Evolutionary conservation across 208 protist species (phyloP).

Genomic region (Trypanosoma melophagium): DNA sequence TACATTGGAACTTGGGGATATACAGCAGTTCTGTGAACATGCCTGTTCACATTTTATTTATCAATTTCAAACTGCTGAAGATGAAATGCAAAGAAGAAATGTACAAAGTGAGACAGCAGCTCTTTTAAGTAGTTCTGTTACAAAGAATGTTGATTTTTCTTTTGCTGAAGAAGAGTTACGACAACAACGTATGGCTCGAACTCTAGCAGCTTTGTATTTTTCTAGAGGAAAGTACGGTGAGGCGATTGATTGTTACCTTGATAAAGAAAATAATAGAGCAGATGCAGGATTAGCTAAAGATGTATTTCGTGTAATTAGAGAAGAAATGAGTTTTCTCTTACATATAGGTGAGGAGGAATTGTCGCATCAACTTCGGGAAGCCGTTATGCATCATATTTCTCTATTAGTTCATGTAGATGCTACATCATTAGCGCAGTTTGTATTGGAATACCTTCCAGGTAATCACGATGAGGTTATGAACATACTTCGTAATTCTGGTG

Average conservation of each 20-base stretch:
- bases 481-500: constrained; percentile 58
- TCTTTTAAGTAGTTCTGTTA: constrained; percentile 33
- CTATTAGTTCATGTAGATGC: constrained; percentile 58
- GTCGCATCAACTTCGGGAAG: constrained; percentile 34
- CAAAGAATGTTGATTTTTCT: constrained; percentile 26
- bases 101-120: constrained; percentile 44
- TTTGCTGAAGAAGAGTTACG: constrained; percentile 40
- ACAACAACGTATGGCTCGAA: constrained; percentile 57
- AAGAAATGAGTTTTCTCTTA: constrained; percentile 45
- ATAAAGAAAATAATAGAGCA: constrained; percentile 37
- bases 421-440: constrained; percentile 61
- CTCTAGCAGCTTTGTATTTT: constrained; percentile 52
- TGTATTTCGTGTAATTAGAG: constrained; percentile 56
- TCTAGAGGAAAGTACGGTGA: constrained; percentile 45
- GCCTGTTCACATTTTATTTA: constrained; percentile 48
- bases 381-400: constrained; percentile 56
- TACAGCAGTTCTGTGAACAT: constrained; percentile 38
- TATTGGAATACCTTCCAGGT: constrained; percentile 66
- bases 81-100: constrained; percentile 28
- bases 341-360: background rate
- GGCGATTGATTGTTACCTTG: constrained; percentile 68
- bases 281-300: constrained; percentile 48
- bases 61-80: constrained; percentile 48
- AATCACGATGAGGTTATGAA: constrained; percentile 68
- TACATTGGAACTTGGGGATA: background rate